These are phyloP conservation scores for Chimonanthus praecox DNA, from an alignment of 164 flowering plant species.

Conservation along the genomic window DNA sequence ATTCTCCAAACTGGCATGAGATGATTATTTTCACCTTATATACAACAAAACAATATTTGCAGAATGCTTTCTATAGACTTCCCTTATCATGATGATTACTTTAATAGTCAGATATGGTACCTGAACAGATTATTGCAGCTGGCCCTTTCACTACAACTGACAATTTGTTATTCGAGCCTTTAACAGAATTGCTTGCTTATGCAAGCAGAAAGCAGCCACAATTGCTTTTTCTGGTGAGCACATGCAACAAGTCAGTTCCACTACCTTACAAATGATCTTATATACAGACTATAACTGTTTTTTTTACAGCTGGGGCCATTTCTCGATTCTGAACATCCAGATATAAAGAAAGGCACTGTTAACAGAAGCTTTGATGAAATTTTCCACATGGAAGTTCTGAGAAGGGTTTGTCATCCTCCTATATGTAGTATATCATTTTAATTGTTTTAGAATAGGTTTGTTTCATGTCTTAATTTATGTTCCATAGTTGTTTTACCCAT, in stretches of 20 bases:
- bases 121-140: slow-evolving; percentile 77
- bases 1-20: background rate
- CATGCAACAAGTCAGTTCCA: background rate
- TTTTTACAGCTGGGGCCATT: slow-evolving; percentile 88
- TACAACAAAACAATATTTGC: background rate
- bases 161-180: slow-evolving; percentile 87
- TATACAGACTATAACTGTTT: background rate
- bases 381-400: slow-evolving; percentile 61
- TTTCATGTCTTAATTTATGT: background rate
- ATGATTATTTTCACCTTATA: background rate
- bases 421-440: background rate
- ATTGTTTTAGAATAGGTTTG: background rate
- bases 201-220: slow-evolving; percentile 84
- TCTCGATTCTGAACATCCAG: slow-evolving; percentile 92
- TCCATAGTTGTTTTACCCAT: too few relatives aligned
- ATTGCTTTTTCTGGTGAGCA: slow-evolving; percentile 72
- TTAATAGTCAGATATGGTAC: background rate
- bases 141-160: slow-evolving; percentile 94
- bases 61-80: background rate
- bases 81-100: background rate
- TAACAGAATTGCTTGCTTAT: slow-evolving; percentile 74
- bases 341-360: slow-evolving; percentile 63
- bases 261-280: slow-evolving; percentile 1
- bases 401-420: slow-evolving; percentile 47
- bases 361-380: slow-evolving; percentile 68